phyloP scores from a whole-genome alignment of 1,284 basidiomycete species.

The Trichosporon ovoides region DNA sequence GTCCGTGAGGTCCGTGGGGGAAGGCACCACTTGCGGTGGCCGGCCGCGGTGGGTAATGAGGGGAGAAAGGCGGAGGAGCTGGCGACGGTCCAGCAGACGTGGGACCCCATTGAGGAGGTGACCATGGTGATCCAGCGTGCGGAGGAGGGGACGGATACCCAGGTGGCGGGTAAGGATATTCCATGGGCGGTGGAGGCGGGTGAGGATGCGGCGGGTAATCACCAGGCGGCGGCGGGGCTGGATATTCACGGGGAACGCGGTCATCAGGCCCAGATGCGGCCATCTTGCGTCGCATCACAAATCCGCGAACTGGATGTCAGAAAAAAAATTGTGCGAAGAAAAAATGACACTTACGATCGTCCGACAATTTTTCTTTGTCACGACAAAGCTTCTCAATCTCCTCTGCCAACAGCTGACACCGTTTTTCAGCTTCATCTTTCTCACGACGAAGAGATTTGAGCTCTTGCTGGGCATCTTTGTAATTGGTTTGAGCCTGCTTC shows the following conservation, averaged over 20 bases:
- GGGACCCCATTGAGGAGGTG: background rate
- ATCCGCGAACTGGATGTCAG: conserved; percentile 4
- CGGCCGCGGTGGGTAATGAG: background rate
- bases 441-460: background rate
- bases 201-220: background rate
- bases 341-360: background rate
- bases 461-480: conserved; percentile 5
- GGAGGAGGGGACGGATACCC: conserved; percentile 1
- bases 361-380: background rate
- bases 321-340: background rate
- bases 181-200: background rate
- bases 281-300: conserved; percentile 2
- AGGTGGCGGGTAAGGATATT: background rate
- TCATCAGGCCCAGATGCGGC: background rate
- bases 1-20: background rate
- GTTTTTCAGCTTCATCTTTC: background rate
- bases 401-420: background rate
- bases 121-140: background rate
- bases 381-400: background rate
- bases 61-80: background rate
- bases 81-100: background rate
- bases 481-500: conserved; percentile 9
- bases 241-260: background rate
- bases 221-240: too few relatives aligned
- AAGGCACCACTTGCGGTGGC: background rate